Evolutionary conservation across 2,329 filamentous ascomycete genomes (phyloP), one percentile per base, ranked within the genome.

Genomic region (Ascochyta pisi): DNA sequence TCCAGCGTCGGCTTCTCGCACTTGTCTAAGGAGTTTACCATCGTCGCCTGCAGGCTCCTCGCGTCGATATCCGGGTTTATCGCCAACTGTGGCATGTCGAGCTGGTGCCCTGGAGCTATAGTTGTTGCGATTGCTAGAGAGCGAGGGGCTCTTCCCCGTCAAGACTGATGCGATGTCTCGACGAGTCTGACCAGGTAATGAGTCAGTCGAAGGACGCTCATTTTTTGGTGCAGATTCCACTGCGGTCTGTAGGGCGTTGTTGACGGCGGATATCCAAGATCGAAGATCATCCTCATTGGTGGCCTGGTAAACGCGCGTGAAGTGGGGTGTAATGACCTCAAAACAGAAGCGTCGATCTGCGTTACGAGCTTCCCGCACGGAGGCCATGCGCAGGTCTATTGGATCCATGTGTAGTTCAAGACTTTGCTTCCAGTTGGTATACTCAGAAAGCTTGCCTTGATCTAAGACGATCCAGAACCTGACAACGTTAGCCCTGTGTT

Each of bases 391-490:
- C 41, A 99, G 82, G 75, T 99, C 96, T 63, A 99, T 98, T 0
- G 95, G 95, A 2, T 98, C 95, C 87, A 96, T 98, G 74, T 99
- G 96, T 24, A 98, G 81, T 76, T 99, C 95, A 23, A 99, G 84
- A 74, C 87, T 94, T 74, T 99, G 92, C 77, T 99, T 99, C 95
- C 95, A 99, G 75, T 99, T 98, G 73, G 93, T 96, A 77, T 99
- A 99, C 73, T 99, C 95, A 1, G 94, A 97, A 15, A 99, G 83
- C 73, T 95, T 96, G 23, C 95, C 95, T 76, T 96, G 93, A 73
- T 98, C 96, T 40, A 99, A 83, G 2, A 99, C 95, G 62, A 99
- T 96, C 95, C 95, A 99, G 77, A 98, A 99, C 72, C 92, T 96
- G 66, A 24, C 19, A 40, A 35, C 15, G 53, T 80, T 65, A 80